Percentiles rank a stretch among this genome's conserved stretches.
These are phyloP conservation scores for Coniochaeta pulveracea DNA, from an alignment of 2,329 filamentous ascomycete genomes.

Conservation along the genomic window DNA sequence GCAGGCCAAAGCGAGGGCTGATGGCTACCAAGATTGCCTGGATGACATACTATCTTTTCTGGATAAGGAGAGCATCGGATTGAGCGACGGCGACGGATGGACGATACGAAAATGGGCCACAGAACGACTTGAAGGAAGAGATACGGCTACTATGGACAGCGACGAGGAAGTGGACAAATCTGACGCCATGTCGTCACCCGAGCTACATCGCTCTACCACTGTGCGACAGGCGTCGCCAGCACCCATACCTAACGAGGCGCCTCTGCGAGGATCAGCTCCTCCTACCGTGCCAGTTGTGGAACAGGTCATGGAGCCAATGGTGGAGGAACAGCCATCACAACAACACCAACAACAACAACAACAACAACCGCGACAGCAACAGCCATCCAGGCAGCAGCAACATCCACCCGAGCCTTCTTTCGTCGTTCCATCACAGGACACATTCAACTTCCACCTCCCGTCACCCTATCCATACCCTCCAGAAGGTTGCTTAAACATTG, in stretches of 20 bases:
- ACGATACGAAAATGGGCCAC: slow-evolving; percentile 53
- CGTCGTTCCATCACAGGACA: slow-evolving; percentile 43
- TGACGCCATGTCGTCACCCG: slow-evolving; percentile 45
- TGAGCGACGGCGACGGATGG: slow-evolving; percentile 68
- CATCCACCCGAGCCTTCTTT: slow-evolving; percentile 21
- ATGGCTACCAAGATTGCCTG: slow-evolving; percentile 89
- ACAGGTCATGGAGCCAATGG: slow-evolving; percentile 6
- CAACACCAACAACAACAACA: too few relatives aligned
- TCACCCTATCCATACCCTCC: slow-evolving; percentile 46
- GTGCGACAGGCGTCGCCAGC: slow-evolving; percentile 23
- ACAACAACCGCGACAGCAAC: too few relatives aligned
- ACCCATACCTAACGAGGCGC: slow-evolving; percentile 18
- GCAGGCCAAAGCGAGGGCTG: slow-evolving; percentile 60
- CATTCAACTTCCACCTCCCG: slow-evolving; percentile 59
- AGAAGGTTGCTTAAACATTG: slow-evolving; percentile 47
- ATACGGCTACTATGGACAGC: slow-evolving; percentile 30
- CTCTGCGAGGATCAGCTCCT: slow-evolving; percentile 24
- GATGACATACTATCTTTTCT: slow-evolving; percentile 81
- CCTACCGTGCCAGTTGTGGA: slow-evolving; percentile 11
- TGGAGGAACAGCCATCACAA: slow-evolving; percentile 7
- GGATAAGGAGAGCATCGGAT: slow-evolving; percentile 68
- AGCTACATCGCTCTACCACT: slow-evolving; percentile 36
- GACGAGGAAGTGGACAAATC: slow-evolving; percentile 56
- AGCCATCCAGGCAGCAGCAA: slow-evolving; percentile 8
- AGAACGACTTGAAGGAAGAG: slow-evolving; percentile 55